Evolutionary conservation across 2,329 filamentous ascomycete species (phyloP), one percentile per base, ranked within the genome.

Genomic region (Fusarium sp.): DNA sequence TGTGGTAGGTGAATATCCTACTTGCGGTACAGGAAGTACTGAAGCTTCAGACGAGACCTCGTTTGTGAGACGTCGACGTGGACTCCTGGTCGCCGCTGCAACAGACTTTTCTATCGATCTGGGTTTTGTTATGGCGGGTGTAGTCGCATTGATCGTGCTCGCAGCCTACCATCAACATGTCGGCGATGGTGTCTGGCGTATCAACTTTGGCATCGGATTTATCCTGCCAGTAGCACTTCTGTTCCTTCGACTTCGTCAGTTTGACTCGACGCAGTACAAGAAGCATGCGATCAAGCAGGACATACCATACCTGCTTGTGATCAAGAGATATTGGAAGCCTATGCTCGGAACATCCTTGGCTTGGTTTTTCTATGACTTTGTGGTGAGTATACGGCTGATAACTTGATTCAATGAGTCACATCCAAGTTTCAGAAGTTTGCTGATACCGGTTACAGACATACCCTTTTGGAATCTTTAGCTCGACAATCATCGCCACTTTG

Each of bases 361-460:
- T 2, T 60, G 57, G 57, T 60, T 60, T 6, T 53, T 60, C 18
- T 60, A 60, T 5, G 57, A 60, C 35, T 54, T 60, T 14, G 45
- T 60, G 45, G 57, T 58, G 8, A 36, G 55, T 36, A 18, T 3
- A 28, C 26, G 26, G 26, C 26, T 28, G 26, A 28, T 28, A 28
- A 28, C 6, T 15, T 15, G 14, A 35, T 35, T 8, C 2, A 35
- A 15, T 15, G 32, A 15, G 13, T 1, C 32, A 35, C 3, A 6
- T 15, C 32, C 0, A 8, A 1, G 32, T 3, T 35, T 15, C 32
- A 0, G 0, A 35, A 35, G 32, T 35, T 35, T 15, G 0, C 32
- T 35, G 32, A 35, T 35, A 15, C 1, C 6, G 0, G 1, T 35
- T 15, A 35, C 1, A 35, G 55, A 58, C 55, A 15, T 60, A 60